These are phyloP conservation scores for Byssochlamys sp. DNA, from an alignment of 2,329 filamentous ascomycete species.

Conservation along the genomic window DNA sequence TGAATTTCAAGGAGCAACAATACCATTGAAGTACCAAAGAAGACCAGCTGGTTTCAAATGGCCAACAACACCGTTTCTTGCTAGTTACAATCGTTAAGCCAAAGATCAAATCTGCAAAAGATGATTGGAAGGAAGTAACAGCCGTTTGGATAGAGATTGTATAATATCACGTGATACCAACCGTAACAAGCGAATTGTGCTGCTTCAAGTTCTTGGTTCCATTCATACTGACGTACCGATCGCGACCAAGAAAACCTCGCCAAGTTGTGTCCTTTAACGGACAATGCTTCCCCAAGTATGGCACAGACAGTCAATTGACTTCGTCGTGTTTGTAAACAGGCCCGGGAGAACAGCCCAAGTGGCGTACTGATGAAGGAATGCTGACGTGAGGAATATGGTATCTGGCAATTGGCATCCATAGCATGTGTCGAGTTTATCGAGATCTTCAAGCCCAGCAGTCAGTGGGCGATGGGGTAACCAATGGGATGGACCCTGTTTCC, in stretches of 20 bases:
- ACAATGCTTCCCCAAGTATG: background rate
- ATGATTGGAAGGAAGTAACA: background rate
- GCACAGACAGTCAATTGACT: background rate
- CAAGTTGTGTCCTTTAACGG: background rate
- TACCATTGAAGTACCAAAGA: no score
- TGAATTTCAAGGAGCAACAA: no score
- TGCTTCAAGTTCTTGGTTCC: background rate
- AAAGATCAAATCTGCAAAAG: background rate
- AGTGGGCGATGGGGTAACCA: background rate
- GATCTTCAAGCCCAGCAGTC: background rate
- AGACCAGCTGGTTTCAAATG: no score
- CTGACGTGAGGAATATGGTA: background rate
- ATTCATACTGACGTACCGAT: background rate
- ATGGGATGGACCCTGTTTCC: background rate
- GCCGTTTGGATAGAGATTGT: background rate
- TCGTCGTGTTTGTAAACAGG: background rate
- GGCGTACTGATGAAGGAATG: background rate
- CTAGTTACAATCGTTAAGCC: no score
- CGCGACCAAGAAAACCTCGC: background rate
- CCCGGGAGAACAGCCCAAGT: background rate
- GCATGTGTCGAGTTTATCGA: background rate
- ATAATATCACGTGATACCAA: background rate
- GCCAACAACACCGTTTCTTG: no score
- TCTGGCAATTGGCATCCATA: background rate
- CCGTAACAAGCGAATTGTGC: background rate